Base-by-base conservation (phyloP, 2,329 filamentous ascomycete species). In the Ascochyta fabae region DNA sequence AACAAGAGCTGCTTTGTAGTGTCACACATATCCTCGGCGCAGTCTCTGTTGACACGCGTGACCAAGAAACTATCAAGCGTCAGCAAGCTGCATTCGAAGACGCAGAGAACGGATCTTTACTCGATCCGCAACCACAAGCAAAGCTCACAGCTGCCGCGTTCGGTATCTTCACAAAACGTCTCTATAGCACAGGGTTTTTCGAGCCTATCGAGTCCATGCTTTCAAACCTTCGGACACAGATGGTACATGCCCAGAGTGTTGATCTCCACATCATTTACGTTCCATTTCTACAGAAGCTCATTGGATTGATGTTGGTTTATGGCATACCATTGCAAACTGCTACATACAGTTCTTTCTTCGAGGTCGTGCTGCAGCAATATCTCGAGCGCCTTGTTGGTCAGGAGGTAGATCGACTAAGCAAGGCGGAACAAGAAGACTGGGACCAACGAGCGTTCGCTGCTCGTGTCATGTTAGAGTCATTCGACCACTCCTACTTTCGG, bases 291-390 rank as follows among this genome's bases (percentile, higher is more conserved):
- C 53, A 55, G 23, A 35, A 55, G 9, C 24, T 55, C 13, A 49
- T 55, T 33, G 41, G 42, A 2, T 26, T 55, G 2, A 55, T 50
- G 53, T 36, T 55, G 5, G 38, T 55, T 12, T 55, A 50, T n/a
- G 53, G 53, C 2, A 47, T 55, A 22, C 53, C 53, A 2, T 33
- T 46, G 29, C 42, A 24, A n/a, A 41, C 42, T 4, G 31, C 3
- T 13, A 38, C 33, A 16, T 55, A 55, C 31, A 33, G 40, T 6
- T 4, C 23, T 0, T 55, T 50, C 24, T 55, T 55, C 4, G 47
- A 50, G 22, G 19, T 29, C 15, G 36, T 46, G 42, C 36, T 55
- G 15, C 35, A 40, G 16, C 40, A 50, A 19, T 55, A 55, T 16
- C 22, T 55, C 7, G n/a, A 42, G 13, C 46, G 46, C n/a, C 50